phyloP scores from a whole-genome alignment of 1,139 yeast genomes.

The Yamadazyma triangularis region DNA sequence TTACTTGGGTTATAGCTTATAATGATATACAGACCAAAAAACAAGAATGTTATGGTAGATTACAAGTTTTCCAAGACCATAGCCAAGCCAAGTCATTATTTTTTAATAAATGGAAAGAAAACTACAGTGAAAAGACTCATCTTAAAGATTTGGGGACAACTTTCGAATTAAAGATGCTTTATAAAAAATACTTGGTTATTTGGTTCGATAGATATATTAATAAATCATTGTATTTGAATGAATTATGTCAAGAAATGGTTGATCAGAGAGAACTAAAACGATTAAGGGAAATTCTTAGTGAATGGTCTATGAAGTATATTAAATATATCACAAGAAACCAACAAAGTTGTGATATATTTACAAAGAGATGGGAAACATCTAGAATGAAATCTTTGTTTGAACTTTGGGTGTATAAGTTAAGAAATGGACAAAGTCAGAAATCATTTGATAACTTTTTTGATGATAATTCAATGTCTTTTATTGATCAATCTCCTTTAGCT shows the following conservation, averaged over 20 bases:
- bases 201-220: slow-evolving; percentile 32
- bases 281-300: slow-evolving; percentile 23
- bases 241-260: slow-evolving; percentile 24
- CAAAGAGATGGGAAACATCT: slow-evolving; percentile 28
- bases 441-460: slow-evolving; percentile 9
- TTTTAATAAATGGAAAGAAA: slow-evolving; percentile 11
- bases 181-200: slow-evolving; percentile 24
- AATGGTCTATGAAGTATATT: slow-evolving; percentile 37
- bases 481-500: slow-evolving; percentile 36
- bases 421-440: slow-evolving; percentile 10
- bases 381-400: slow-evolving; percentile 30
- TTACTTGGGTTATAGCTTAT: slow-evolving; percentile 20
- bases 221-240: slow-evolving; percentile 20
- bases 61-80: slow-evolving; percentile 10
- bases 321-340: slow-evolving; percentile 29
- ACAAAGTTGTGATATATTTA: slow-evolving; percentile 34
- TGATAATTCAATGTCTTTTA: slow-evolving; percentile 14
- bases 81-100: slow-evolving; percentile 7
- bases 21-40: slow-evolving; percentile 11
- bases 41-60: slow-evolving; percentile 10
- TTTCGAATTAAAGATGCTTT: slow-evolving; percentile 20
- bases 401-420: slow-evolving; percentile 29
- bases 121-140: slow-evolving; percentile 3
- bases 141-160: slow-evolving; percentile 12
- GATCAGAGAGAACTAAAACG: slow-evolving; percentile 25